phyloP scores from a whole-genome alignment of 352 stramenopile species.

The Globisporangium nodosum region DNA sequence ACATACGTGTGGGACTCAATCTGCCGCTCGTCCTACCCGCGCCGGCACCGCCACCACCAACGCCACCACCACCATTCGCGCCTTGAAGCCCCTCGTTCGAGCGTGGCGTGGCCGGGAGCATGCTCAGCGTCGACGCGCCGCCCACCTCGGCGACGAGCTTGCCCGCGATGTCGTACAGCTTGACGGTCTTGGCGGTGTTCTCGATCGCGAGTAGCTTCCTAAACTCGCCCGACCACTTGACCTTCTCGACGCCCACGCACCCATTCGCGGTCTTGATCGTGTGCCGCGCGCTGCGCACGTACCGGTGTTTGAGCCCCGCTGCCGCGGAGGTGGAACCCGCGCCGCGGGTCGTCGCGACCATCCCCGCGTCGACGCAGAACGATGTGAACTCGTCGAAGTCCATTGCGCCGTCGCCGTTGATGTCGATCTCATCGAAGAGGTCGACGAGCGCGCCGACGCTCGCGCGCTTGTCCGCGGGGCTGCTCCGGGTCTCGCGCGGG shows the following conservation, averaged over 20 bases:
- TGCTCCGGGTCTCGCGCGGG: conserved; percentile 15
- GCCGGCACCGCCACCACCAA: not conserved
- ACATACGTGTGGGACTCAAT: not conserved
- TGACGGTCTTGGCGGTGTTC: conserved; percentile 55
- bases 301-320: conserved; percentile 59
- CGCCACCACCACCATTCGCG: too few species aligned
- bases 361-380: conserved; percentile 83
- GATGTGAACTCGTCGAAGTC: conserved; percentile 87
- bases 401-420: conserved; percentile 81
- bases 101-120: conserved; percentile 9
- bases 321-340: conserved; percentile 13
- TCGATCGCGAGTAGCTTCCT: conserved; percentile 60
- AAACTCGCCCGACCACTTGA: conserved; percentile 69
- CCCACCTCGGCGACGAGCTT: conserved; percentile 49
- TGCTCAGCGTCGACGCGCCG: conserved; percentile 12
- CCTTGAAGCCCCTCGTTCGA: too few species aligned
- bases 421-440: conserved; percentile 85
- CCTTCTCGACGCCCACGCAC: conserved; percentile 45
- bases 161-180: conserved; percentile 56
- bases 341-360: conserved; percentile 51
- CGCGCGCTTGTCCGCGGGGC: conserved; percentile 35
- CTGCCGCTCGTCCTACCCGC: not conserved
- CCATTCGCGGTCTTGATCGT: conserved; percentile 56
- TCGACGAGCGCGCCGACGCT: conserved; percentile 63
- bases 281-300: conserved; percentile 50